phyloP scores from a whole-genome alignment of 108 stramenopile species.

The Conticribra weissflogii region DNA sequence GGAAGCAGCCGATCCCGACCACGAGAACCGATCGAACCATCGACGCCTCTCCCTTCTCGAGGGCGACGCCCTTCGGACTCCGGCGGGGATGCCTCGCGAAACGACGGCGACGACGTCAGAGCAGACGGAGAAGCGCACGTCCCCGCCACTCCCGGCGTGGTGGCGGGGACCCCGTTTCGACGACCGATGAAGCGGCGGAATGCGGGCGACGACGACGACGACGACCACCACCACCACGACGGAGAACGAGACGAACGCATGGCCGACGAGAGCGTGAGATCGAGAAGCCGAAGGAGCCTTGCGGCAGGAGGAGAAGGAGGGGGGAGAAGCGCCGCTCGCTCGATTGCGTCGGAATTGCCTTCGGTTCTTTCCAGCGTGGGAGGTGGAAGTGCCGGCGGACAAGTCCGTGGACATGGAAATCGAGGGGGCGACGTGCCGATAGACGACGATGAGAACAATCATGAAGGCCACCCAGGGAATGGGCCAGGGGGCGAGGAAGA shows the following conservation, averaged over 20 bases:
- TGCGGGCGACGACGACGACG: not conserved
- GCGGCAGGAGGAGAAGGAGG: too few species aligned
- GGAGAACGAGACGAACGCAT: too few species aligned
- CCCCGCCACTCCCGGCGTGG: not conserved
- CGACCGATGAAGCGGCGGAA: not conserved
- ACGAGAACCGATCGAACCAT: not conserved
- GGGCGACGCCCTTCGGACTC: not conserved
- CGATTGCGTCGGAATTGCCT: too few species aligned
- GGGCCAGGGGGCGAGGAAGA: conserved; percentile 2
- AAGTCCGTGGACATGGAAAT: conserved; percentile 9
- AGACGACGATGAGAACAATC: conserved; percentile 3
- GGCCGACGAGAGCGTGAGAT: too few species aligned
- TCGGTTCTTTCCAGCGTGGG: too few species aligned
- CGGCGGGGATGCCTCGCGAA: not conserved
- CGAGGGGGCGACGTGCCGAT: not conserved
- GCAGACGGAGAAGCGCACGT: not conserved
- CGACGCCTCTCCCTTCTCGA: conserved; percentile 1
- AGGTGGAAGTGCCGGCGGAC: conserved; percentile 9
- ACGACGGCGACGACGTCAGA: conserved; percentile 1
- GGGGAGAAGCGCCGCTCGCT: too few species aligned
- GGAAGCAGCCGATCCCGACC: not conserved
- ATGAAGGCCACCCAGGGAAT: conserved; percentile 8
- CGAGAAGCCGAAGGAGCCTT: too few species aligned
- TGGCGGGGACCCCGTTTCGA: not conserved
- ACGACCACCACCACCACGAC: too few species aligned